Evolutionary conservation across 768 basidiomycete species (phyloP), one percentile per base, ranked within the genome.

Genomic region (Gloeopeniophorella convolvens): DNA sequence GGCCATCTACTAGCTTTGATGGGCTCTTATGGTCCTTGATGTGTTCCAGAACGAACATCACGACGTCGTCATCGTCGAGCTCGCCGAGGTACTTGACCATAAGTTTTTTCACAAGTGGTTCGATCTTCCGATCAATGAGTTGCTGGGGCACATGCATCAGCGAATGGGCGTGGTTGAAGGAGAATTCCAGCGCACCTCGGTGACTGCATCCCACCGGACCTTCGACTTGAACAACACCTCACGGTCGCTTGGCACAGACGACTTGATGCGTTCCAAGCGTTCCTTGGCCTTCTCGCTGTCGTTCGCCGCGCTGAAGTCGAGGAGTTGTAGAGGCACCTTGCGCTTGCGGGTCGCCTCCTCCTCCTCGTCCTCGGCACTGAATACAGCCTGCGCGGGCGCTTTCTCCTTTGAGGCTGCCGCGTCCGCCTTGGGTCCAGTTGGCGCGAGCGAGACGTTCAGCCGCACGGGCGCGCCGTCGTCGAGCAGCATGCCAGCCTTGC

Each of bases 21-120:
- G 92, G 88, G 15, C 79, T 72, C 61, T 93, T 94, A 63, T 89
- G 87, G 58, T 95, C 94, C 65, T 89, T 89, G 39, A 96, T 70
- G 64, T 95, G 91, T 65, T 96, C 93, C 11, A 95, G 70, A 7
- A 89, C 90, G 64, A 92, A 96, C 80, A 95, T 89, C 49, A 92
- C 84, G 52, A 96, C 75, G 62, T 97, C 93, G 55, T 93, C 89
- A 62, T 95, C 93, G 54, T 93, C 89, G 62, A 92, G 76, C 62
- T 94, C 91, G 51, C 92, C 93, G 11, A 97, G 79, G 60, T 88
- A 90, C 64, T 87, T 85, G 30, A 78, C 75, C 81, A 97, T 91
- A 58, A 85, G 75, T 7, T 79, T 78, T 56, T 89, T 86, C 23
- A 92, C 80, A 45, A 94, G 70, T 26, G 89, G 84, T 64, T 91